These are phyloP conservation scores for Iris macrosiphon DNA, from an alignment of 106 monocot species.

Conservation along the genomic window DNA sequence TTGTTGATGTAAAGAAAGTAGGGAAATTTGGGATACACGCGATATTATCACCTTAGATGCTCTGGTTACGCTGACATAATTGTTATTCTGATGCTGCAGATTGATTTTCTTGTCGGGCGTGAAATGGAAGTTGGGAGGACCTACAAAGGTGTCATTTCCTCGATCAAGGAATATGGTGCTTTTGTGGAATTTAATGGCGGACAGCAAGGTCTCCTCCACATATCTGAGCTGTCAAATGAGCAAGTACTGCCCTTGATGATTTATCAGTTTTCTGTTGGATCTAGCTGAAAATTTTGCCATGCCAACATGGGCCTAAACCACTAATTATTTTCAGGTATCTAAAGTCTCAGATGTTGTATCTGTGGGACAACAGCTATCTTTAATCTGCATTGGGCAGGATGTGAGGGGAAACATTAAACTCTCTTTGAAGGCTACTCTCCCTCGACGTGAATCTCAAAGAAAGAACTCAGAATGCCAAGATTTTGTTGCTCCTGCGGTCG, in stretches of 20 bases:
- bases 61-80: no score
- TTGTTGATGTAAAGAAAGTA: no score
- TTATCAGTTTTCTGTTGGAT: neutral
- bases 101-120: slow-evolving; percentile 76
- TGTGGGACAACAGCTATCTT: slow-evolving; percentile 68
- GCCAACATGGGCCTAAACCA: neutral
- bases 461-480: slow-evolving; percentile 1
- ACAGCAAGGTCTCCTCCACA: slow-evolving; percentile 88
- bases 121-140: slow-evolving; percentile 80
- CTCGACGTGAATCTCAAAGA: slow-evolving; percentile 17
- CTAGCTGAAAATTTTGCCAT: neutral
- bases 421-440: slow-evolving; percentile 67
- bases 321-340: slow-evolving; percentile 39
- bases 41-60: no score
- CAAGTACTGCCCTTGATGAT: slow-evolving; percentile 28
- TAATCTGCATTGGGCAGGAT: slow-evolving; percentile 85
- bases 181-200: slow-evolving; percentile 95
- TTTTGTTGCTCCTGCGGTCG: no score
- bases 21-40: no score
- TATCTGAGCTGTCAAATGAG: slow-evolving; percentile 87
- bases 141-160: slow-evolving; percentile 77
- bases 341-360: slow-evolving; percentile 77
- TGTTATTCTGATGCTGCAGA: no score
- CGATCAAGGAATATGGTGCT: slow-evolving; percentile 94
- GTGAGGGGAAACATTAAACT: slow-evolving; percentile 87